A percentile compares a stretch with the other conserved stretches of the same genome.
Evolutionary conservation across 768 basidiomycete genomes (phyloP).

Genomic region (Auricularia auricula-judae): DNA sequence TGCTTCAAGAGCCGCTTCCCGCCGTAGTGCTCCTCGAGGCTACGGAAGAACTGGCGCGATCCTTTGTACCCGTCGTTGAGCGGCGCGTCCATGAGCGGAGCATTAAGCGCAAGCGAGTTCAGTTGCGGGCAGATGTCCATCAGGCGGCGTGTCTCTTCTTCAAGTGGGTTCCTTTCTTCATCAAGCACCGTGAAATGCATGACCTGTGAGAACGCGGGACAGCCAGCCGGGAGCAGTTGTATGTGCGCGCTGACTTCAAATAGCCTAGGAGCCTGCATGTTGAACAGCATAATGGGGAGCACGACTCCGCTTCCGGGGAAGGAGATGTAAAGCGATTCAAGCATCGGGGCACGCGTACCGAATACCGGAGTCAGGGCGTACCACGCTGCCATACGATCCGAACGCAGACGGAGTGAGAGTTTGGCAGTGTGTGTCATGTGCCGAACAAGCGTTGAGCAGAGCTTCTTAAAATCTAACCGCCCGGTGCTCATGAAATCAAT

Average conservation of each 20-base stretch:
- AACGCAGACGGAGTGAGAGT: neutral
- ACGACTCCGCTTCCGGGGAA: neutral
- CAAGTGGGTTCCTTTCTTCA: neutral
- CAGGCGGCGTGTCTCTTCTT: neutral
- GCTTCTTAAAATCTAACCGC: neutral
- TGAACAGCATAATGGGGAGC: neutral
- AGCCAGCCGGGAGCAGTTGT: neutral
- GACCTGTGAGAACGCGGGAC: neutral
- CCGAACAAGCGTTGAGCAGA: neutral
- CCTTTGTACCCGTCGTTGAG: neutral
- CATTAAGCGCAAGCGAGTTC: neutral
- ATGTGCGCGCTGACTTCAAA: neutral
- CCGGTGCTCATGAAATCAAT: neutral
- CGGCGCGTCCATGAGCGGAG: neutral
- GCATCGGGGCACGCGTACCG: neutral
- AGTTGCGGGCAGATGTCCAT: neutral
- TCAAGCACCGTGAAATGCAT: neutral
- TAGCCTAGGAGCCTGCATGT: neutral
- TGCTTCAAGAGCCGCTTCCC: neutral
- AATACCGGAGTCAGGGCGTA: neutral
- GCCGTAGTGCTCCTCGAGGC: neutral
- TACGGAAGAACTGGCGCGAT: neutral
- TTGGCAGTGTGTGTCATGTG: neutral
- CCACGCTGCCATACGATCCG: neutral
- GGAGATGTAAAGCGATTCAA: neutral